A percentile compares a stretch with the other conserved stretches of the same genome.
These are phyloP conservation scores for Ogataea glucozyma DNA, from an alignment of 805 yeast genomes.

Conservation along the genomic window DNA sequence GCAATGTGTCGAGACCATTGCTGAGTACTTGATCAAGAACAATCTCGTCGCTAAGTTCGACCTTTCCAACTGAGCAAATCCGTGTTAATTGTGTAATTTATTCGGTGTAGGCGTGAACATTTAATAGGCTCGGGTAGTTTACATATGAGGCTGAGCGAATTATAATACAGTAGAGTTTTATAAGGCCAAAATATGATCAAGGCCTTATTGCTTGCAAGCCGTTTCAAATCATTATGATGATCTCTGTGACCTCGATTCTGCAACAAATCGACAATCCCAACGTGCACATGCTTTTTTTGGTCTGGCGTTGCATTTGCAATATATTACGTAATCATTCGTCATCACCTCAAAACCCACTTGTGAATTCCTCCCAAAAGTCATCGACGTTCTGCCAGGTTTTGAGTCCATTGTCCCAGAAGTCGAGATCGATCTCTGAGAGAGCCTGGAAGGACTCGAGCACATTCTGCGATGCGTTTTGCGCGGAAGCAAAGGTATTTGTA, in stretches of 20 bases:
- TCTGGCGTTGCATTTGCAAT: too few species aligned
- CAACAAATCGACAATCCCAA: too few species aligned
- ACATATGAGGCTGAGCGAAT: too few species aligned
- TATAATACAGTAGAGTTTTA: too few species aligned
- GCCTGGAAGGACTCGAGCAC: conserved; percentile 23
- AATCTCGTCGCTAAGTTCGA: conserved; percentile 27
- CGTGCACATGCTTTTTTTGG: too few species aligned
- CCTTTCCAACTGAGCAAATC: conserved; percentile 2
- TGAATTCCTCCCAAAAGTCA: conserved; percentile 29
- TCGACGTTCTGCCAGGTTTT: conserved; percentile 25
- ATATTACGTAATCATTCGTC: neutral
- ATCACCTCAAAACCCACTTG: conserved; percentile 7
- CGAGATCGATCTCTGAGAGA: conserved; percentile 23
- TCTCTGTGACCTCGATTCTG: too few species aligned
- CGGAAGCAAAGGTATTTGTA: conserved; percentile 7
- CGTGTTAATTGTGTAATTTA: neutral
- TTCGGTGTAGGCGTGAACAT: neutral
- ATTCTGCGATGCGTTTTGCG: conserved; percentile 13
- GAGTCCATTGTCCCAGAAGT: conserved; percentile 27
- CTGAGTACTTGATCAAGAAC: conserved; percentile 61
- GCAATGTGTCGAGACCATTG: conserved; percentile 74
- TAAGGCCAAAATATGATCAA: too few species aligned
- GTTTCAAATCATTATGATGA: too few species aligned
- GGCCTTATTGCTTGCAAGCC: too few species aligned
- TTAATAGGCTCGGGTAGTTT: neutral